Percentiles rank a stretch among this genome's conserved stretches.
These are phyloP conservation scores for Paramecium primaurelia DNA, from an alignment of 73 alveolate genomes.

Conservation along the genomic window DNA sequence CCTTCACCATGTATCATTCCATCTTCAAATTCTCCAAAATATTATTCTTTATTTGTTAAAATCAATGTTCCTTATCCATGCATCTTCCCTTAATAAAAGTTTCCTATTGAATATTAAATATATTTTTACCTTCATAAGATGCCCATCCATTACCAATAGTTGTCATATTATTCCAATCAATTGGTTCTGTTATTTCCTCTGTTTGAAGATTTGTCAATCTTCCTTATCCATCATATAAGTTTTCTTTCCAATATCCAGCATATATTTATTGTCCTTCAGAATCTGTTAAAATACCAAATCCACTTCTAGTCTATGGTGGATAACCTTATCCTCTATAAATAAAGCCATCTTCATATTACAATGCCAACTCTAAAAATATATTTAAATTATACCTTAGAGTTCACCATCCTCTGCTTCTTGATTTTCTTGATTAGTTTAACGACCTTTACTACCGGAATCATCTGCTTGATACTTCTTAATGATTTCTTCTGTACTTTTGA, in stretches of 20 bases:
- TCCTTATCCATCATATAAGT: neutral
- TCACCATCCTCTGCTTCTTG: neutral
- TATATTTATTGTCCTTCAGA: neutral
- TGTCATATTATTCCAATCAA: conserved; percentile 30
- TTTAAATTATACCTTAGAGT: neutral
- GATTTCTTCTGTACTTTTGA: conserved; percentile 13
- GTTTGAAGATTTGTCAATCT: neutral
- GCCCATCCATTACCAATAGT: conserved; percentile 23
- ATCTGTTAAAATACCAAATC: conserved; percentile 20
- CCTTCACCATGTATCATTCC: neutral
- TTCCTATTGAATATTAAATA: neutral
- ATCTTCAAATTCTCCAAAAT: neutral
- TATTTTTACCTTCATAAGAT: neutral
- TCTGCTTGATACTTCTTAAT: neutral
- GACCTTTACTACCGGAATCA: neutral
- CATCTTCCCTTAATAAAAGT: neutral
- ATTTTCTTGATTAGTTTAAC: neutral
- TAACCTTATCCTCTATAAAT: conserved; percentile 22
- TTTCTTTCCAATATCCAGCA: conserved; percentile 30
- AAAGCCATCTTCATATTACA: conserved; percentile 21
- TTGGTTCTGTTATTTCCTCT: neutral
- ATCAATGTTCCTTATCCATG: neutral
- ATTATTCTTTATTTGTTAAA: neutral
- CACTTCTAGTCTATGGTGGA: neutral
- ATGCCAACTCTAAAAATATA: neutral